Percentiles rank a stretch among this genome's conserved stretches.
Evolutionary conservation across 768 basidiomycete species (phyloP).

Genomic region (Lactarius psammicola): DNA sequence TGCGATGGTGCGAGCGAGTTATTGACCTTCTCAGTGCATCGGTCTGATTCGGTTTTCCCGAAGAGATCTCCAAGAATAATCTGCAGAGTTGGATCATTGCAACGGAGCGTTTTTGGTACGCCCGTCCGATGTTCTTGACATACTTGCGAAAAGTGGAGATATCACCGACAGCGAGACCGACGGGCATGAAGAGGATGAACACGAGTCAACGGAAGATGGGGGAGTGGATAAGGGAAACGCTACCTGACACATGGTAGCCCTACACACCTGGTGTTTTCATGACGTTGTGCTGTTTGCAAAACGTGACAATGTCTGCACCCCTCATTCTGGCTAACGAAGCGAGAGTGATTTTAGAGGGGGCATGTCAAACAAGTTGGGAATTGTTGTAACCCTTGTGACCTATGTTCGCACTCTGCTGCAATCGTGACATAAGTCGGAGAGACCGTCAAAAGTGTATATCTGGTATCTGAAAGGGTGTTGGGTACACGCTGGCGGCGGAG

Average conservation of each 20-base stretch:
- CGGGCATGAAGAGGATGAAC: constrained; percentile 8
- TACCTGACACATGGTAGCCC: constrained; percentile 14
- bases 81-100: constrained; percentile 27
- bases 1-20: not conserved
- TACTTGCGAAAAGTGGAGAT: constrained; percentile 23
- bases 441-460: too few species aligned
- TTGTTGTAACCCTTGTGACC: not conserved
- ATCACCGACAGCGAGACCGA: constrained; percentile 18
- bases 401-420: too few species aligned
- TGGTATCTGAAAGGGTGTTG: too few species aligned
- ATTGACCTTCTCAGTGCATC: constrained; percentile 23
- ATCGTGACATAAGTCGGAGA: not conserved
- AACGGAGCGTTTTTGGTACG: constrained; percentile 25
- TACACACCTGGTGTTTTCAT: constrained; percentile 14
- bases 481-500: not conserved
- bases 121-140: constrained; percentile 23
- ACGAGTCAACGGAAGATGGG: constrained; percentile 2
- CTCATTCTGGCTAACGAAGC: not conserved
- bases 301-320: not conserved
- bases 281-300: not conserved
- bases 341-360: not conserved
- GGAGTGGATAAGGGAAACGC: constrained; percentile 13
- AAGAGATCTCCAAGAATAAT: constrained; percentile 24
- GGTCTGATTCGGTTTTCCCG: constrained; percentile 22
- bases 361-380: not conserved